phyloP scores from a whole-genome alignment of 2,329 filamentous ascomycete genomes.

The Fusarium tricinctum region DNA sequence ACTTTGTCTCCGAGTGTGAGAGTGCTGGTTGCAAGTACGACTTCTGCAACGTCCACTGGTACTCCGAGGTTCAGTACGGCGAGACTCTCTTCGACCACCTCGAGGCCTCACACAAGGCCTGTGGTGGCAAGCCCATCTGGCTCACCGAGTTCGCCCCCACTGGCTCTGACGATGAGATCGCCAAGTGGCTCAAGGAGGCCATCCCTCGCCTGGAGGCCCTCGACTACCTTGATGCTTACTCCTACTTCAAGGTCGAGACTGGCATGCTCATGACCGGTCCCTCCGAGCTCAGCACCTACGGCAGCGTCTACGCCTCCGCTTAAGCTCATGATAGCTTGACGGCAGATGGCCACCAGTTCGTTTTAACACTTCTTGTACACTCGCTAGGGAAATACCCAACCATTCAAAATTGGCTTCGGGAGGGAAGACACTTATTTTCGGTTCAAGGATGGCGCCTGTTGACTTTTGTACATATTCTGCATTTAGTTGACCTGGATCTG shows the following conservation, averaged over 20 bases:
- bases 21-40: constrained; percentile 65
- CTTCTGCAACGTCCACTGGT: constrained; percentile 76
- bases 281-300: constrained; percentile 60
- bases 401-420: constrained; percentile 45
- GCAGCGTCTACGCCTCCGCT: constrained; percentile 64
- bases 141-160: constrained; percentile 74
- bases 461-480: constrained; percentile 53
- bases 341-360: constrained; percentile 22
- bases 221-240: constrained; percentile 67
- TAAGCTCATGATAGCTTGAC: constrained; percentile 36
- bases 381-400: constrained; percentile 54
- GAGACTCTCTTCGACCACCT: constrained; percentile 70
- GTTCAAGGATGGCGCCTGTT: constrained; percentile 45
- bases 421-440: constrained; percentile 41
- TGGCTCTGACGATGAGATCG: constrained; percentile 58
- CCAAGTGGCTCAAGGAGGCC: constrained; percentile 64
- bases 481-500: constrained; percentile 37
- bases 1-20: constrained; percentile 67
- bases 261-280: constrained; percentile 59
- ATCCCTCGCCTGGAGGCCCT: constrained; percentile 64
- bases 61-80: constrained; percentile 63
- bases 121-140: constrained; percentile 66
- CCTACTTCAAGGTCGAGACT: constrained; percentile 68
- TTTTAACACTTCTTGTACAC: constrained; percentile 57
- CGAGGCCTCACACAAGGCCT: constrained; percentile 60